Percentiles rank a stretch among this genome's conserved stretches.
Evolutionary conservation across 2,329 filamentous ascomycete species (phyloP).

Genomic region (Biscogniauxia mediterranea): DNA sequence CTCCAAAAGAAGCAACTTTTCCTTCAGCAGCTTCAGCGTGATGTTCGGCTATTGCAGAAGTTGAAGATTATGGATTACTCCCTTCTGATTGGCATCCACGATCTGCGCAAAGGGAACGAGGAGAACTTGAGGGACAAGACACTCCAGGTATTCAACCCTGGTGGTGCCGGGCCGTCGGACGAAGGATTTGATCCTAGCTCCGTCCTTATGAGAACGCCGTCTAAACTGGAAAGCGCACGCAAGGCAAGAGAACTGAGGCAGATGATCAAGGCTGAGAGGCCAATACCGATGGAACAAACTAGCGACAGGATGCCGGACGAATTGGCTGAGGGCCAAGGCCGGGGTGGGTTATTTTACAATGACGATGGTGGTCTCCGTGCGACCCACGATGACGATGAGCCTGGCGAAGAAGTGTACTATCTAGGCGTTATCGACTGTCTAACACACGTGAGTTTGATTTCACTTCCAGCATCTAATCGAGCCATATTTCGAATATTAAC

Average conservation of each 20-base stretch:
- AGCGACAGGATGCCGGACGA: constrained; percentile 87
- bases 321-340: constrained; percentile 70
- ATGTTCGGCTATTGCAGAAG: constrained; percentile 82
- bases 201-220: constrained; percentile 82
- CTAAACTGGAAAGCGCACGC: constrained; percentile 85
- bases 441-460: constrained; percentile 72
- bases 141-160: constrained; percentile 89
- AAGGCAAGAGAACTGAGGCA: constrained; percentile 89
- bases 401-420: constrained; percentile 94
- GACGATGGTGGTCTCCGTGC: constrained; percentile 93
- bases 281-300: constrained; percentile 85
- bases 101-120: constrained; percentile 85
- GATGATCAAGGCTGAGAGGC: constrained; percentile 89
- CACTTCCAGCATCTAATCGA: background rate
- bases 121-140: constrained; percentile 90
- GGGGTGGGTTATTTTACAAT: constrained; percentile 78
- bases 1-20: constrained; percentile 86
- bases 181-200: constrained; percentile 60
- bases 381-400: constrained; percentile 82
- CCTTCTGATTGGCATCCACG: constrained; percentile 89
- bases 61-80: constrained; percentile 99
- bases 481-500: constrained; percentile 17
- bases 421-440: constrained; percentile 97
- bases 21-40: constrained; percentile 81
- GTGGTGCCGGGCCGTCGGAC: constrained; percentile 58